Evolutionary conservation across 1,139 yeast genomes (phyloP), one percentile per base, ranked within the genome.

Genomic region (Geotrichum bryndzae): DNA sequence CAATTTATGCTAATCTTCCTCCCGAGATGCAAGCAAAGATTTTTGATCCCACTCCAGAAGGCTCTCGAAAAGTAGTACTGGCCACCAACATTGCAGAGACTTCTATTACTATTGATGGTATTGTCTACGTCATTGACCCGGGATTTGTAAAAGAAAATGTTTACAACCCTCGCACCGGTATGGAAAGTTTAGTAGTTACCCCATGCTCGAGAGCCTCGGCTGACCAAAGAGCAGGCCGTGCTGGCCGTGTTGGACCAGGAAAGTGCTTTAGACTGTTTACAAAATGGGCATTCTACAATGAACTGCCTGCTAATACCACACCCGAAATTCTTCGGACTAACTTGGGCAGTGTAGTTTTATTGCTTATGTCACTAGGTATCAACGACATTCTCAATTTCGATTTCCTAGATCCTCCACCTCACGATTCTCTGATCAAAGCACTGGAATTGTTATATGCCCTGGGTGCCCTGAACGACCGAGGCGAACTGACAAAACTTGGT

Each of bases 11-110:
- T 5, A 91, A 89, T 63, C 76, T 94, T 61, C 97, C 98, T 0
- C 82, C 92, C 7, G 97, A 91, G 61, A 76, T 85, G 63, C 99
- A 94, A 72, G 81, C 85, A 25, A 81, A 80, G 66, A 90, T 94
- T 55, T 94, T 94, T 73, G 96, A 88, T 66, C 95, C 96, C 0
- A 88, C 97, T 0, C 97, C 97, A 0, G 79, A 80, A 5, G 84
- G 84, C 23, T 76, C 88, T 1, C 77, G 99, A 41, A 94, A 94
- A 70, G 96, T 94, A 8, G 96, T 94, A 1, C 77, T 94, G 61
- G 97, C 99, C 0, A 94, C 99, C 0, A 94, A 94, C 68, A 92
- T 94, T 67, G 99, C 99, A 0, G 99, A 94, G 73, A 94, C 99
- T 0, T 92, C 98, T 6, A 86, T 94, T 68, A 94, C 99, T 0